Evolutionary conservation across 2,329 filamentous ascomycete species (phyloP).

Genomic region (Huntiella omanensis): DNA sequence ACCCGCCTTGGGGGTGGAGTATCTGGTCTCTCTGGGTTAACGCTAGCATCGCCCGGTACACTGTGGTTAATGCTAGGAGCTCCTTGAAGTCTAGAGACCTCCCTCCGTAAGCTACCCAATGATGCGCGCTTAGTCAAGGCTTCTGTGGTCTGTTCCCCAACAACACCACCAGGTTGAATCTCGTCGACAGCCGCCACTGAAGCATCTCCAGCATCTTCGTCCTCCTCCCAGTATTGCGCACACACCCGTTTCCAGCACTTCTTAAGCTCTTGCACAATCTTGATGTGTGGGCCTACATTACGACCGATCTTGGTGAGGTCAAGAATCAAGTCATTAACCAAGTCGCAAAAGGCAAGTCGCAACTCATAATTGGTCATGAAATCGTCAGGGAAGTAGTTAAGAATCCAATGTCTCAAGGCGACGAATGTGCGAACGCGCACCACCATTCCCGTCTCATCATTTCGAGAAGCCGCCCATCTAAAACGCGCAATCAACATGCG

Average conservation of each 20-base stretch:
- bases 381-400: conserved; percentile 95
- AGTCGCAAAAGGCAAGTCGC: conserved; percentile 58
- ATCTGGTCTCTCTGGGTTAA: conserved; percentile 1
- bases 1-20: not conserved
- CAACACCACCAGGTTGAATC: conserved; percentile 58
- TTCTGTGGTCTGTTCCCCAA: conserved; percentile 20
- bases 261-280: conserved; percentile 85
- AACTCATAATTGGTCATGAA: conserved; percentile 63
- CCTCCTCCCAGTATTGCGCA: conserved; percentile 69
- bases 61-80: conserved; percentile 2
- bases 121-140: not conserved
- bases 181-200: conserved; percentile 38
- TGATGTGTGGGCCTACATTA: conserved; percentile 42
- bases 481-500: conserved; percentile 71
- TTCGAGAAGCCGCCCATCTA: conserved; percentile 64
- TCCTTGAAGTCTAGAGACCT: conserved; percentile 2
- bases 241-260: conserved; percentile 94
- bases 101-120: conserved; percentile 4
- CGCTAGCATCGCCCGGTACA: not conserved
- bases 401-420: conserved; percentile 85
- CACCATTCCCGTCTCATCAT: conserved; percentile 73
- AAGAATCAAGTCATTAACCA: conserved; percentile 51
- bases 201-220: conserved; percentile 35
- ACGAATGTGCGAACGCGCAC: conserved; percentile 95
- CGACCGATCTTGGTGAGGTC: conserved; percentile 46